A percentile compares a stretch with the other conserved stretches of the same genome.
Evolutionary conservation across 768 basidiomycete genomes (phyloP).

Genomic region (Amanita molliuscula): DNA sequence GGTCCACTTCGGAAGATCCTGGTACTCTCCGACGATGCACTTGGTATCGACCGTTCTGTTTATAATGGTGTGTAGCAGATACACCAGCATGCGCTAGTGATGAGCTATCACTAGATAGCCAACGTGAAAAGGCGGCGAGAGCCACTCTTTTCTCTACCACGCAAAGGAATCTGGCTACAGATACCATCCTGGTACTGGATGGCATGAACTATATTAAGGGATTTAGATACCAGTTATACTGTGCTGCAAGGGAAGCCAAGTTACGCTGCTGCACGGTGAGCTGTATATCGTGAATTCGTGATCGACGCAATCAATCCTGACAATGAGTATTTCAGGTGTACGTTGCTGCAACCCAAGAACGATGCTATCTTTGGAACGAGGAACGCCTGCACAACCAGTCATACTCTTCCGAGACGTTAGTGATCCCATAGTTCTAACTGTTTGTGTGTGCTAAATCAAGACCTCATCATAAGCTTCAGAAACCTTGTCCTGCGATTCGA

Average conservation of each 20-base stretch:
- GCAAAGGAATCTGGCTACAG: slow-evolving; percentile 58
- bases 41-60: slow-evolving; percentile 50
- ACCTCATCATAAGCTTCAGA: slow-evolving; percentile 45
- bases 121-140: slow-evolving; percentile 82
- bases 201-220: slow-evolving; percentile 97
- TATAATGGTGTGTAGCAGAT: slow-evolving; percentile 56
- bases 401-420: slow-evolving; percentile 73
- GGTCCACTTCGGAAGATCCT: slow-evolving; percentile 37
- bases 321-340: slow-evolving; percentile 36
- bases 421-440: slow-evolving; percentile 6
- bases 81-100: background rate
- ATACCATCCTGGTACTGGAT: slow-evolving; percentile 83
- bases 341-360: slow-evolving; percentile 63
- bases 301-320: background rate
- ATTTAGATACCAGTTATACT: slow-evolving; percentile 96
- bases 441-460: background rate
- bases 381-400: slow-evolving; percentile 21
- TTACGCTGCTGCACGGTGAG: slow-evolving; percentile 77
- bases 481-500: slow-evolving; percentile 86
- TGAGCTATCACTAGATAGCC: slow-evolving; percentile 40
- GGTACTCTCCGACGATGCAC: slow-evolving; percentile 64
- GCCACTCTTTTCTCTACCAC: slow-evolving; percentile 76
- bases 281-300: slow-evolving; percentile 22
- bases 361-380: slow-evolving; percentile 71
- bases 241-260: slow-evolving; percentile 83